Base-by-base conservation (phyloP, 768 basidiomycete species). In the Trametes villosa region DNA sequence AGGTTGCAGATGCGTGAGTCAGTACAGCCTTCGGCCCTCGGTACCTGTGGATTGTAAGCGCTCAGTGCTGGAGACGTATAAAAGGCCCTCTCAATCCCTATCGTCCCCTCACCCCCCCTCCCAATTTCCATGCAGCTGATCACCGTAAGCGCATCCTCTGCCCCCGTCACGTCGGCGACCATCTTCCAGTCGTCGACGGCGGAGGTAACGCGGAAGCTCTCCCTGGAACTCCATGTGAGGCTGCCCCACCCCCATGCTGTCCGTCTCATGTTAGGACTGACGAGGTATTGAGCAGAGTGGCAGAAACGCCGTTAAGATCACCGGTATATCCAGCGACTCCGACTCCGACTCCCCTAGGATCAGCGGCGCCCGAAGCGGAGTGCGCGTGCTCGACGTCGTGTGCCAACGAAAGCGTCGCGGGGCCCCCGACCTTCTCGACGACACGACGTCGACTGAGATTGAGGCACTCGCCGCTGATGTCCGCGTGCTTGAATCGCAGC, bases 101-200 rank as follows among this genome's bases (percentile, higher is more conserved):
- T n/a, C 36, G 12, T 13, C 36, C n/a, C 36, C n/a, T 18, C 13
- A 12, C 36, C 13, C n/a, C 36, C 11, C 36, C n/a, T 18, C 36
- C 42, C 42, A 13, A 15, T 29, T 9, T 7, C 27, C 17, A 48
- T 31, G 27, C 29, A 48, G 17, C 15, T 17, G 27, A 48, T 48
- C 26, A 15, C 27, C 4, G 27, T 48, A 12, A 48, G 26, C 2
- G 48, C 60, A 4, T 56, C 75, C 15, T 77, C 81, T 0, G 71
- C 77, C 52, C 70, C 81, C 1, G 78, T 87, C 64, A 80, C 82
- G 62, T 79, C 82, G 9, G 82, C 85, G 1, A 85, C 83, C 0
- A 75, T 87, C 40, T 84, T 83, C 73, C 83, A 82, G 69, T 82
- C 82, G 9, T 73, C 73, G 54, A 82, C 79, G 57, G 86, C 85